Percentiles rank a stretch among this genome's conserved stretches.
phyloP scores from a whole-genome alignment of 371 early-diverging fungal genomes.

The Mortierella sp. region DNA sequence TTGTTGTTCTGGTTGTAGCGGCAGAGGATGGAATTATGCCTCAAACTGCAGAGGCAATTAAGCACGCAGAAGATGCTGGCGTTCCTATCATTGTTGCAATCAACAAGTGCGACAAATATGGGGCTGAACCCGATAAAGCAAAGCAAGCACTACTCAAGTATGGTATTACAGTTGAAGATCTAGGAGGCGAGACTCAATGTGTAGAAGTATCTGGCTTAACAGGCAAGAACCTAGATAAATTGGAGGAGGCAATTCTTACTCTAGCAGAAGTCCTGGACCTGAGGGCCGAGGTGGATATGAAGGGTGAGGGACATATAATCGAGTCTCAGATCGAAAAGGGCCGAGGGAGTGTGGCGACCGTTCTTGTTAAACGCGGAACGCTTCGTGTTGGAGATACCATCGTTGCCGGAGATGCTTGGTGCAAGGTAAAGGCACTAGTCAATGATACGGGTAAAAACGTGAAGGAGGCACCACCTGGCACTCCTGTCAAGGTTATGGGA shows the following conservation, averaged over 20 bases:
- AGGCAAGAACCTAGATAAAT: conserved; percentile 84
- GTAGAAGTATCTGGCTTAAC: conserved; percentile 93
- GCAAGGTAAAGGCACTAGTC: conserved; percentile 87
- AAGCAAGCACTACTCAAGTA: conserved; percentile 84
- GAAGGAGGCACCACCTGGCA: conserved; percentile 87
- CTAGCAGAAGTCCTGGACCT: conserved; percentile 89
- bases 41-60: conserved; percentile 95
- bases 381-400: conserved; percentile 81
- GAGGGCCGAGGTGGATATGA: conserved; percentile 81
- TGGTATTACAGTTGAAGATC: conserved; percentile 90
- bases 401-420: conserved; percentile 89
- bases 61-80: conserved; percentile 88
- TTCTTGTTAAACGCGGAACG: conserved; percentile 90
- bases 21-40: conserved; percentile 99
- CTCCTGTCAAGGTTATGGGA: conserved; percentile 90
- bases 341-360: conserved; percentile 86
- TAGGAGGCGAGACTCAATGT: conserved; percentile 93
- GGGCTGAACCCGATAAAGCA: conserved; percentile 77
- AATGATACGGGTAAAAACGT: conserved; percentile 82
- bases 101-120: conserved; percentile 96
- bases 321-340: conserved; percentile 93
- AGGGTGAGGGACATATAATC: conserved; percentile 87
- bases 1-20: conserved; percentile 95
- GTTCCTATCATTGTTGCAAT: conserved; percentile 96
- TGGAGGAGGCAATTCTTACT: conserved; percentile 90